Percentiles rank a stretch among this genome's conserved stretches.
Conservation (phyloP, 495 filamentous ascomycete species). For the Podospora sp. region DNA sequence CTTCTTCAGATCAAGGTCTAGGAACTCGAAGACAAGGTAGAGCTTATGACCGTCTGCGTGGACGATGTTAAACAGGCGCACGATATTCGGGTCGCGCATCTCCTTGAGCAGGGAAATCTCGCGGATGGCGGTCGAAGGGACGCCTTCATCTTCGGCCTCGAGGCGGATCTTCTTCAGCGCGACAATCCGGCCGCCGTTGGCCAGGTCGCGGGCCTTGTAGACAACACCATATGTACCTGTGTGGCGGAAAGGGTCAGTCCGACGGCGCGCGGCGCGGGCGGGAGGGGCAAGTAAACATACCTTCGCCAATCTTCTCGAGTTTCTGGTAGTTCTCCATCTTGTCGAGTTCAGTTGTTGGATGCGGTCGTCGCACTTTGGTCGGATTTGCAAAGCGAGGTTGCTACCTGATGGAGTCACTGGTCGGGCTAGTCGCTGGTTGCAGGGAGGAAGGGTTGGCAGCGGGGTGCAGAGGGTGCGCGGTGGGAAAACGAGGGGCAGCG, state of each 20-base stretch:
- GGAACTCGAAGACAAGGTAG: conserved; percentile 92
- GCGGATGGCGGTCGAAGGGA: conserved; percentile 93
- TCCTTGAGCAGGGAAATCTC: conserved; percentile 97
- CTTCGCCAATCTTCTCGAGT: conserved; percentile 99
- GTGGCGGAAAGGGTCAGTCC: not conserved
- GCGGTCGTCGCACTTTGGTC: conserved; percentile 4
- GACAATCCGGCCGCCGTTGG: conserved; percentile 77
- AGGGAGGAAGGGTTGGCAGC: not conserved
- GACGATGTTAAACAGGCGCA: conserved; percentile 89
- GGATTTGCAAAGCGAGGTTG: not conserved
- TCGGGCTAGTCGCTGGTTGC: conserved; percentile 1
- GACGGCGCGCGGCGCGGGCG: not conserved
- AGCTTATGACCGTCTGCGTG: conserved; percentile 96
- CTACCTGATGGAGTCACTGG: not conserved
- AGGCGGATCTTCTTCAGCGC: conserved; percentile 98
- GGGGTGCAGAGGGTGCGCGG: not conserved
- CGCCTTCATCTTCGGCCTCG: conserved; percentile 95
- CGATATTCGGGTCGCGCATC: conserved; percentile 95
- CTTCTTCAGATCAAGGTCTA: conserved; percentile 94
- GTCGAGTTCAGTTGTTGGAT: conserved; percentile 1
- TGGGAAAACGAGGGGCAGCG: conserved; percentile 10
- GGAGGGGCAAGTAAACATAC: conserved; percentile 50
- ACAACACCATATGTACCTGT: conserved; percentile 90
- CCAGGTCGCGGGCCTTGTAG: conserved; percentile 86
- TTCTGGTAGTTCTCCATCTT: conserved; percentile 99